Conservation (phyloP, 345 rosid genomes). For the Bruguiera parviflora region DNA sequence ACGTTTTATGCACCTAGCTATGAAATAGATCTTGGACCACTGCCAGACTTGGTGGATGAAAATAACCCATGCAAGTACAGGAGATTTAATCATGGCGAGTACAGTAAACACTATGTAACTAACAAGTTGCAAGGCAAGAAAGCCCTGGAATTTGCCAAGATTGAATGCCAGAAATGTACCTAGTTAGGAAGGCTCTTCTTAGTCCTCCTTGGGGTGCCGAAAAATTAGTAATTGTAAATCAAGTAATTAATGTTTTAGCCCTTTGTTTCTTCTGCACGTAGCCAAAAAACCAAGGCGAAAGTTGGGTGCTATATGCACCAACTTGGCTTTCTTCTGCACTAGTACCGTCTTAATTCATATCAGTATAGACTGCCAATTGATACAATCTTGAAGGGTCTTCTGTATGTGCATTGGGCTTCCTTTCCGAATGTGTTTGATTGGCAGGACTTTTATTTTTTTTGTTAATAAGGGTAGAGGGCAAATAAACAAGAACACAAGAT, state of each 20-base stretch:
- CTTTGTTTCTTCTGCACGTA: background rate
- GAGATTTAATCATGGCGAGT: constrained; percentile 87
- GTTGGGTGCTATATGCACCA: background rate
- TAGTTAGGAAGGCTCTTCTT: constrained; percentile 9
- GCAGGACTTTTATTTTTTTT: background rate
- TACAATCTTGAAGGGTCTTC: constrained; percentile 20
- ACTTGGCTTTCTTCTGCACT: constrained; percentile 2
- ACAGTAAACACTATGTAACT: constrained; percentile 75
- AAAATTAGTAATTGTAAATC: background rate
- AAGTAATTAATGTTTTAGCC: constrained; percentile 5
- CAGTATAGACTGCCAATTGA: constrained; percentile 6
- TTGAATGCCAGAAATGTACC: constrained; percentile 25
- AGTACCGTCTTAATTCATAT: constrained; percentile 2
- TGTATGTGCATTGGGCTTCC: constrained; percentile 3
- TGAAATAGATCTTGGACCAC: constrained; percentile 74
- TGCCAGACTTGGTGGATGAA: constrained; percentile 66
- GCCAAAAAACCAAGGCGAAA: background rate
- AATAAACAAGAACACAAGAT: constrained; percentile 2
- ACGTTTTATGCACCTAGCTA: constrained; percentile 96
- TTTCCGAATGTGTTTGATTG: constrained; percentile 11
- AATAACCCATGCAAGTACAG: constrained; percentile 78
- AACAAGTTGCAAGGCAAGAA: constrained; percentile 87
- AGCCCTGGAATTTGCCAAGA: constrained; percentile 80
- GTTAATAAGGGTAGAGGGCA: constrained; percentile 1
- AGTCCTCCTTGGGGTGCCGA: background rate